Percentiles rank a stretch among this genome's conserved stretches.
Evolutionary conservation across 2,329 filamentous ascomycete genomes (phyloP).

Genomic region (Calonectria pauciramosa): DNA sequence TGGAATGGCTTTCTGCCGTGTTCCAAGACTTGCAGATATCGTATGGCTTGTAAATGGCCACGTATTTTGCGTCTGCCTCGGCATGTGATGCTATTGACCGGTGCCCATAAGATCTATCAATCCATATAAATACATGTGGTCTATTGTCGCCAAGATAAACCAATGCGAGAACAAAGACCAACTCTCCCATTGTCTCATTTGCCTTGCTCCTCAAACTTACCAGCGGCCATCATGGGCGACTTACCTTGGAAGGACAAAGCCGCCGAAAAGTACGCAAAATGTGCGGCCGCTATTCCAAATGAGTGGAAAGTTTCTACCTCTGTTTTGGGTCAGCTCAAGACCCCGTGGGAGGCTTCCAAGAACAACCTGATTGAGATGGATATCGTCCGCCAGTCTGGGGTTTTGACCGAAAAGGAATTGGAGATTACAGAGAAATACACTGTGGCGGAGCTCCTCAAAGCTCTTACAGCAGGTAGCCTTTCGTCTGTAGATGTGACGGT

Average conservation of each 20-base stretch:
- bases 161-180: not conserved
- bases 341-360: constrained; percentile 20
- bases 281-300: constrained; percentile 21
- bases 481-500: constrained; percentile 54
- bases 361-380: constrained; percentile 32
- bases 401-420: constrained; percentile 57
- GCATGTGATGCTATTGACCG: not conserved
- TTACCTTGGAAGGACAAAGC: not conserved
- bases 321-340: constrained; percentile 11
- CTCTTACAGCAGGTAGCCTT: constrained; percentile 49
- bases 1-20: not conserved
- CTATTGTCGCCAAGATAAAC: not conserved
- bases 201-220: not conserved
- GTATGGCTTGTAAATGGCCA: not conserved
- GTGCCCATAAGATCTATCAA: not conserved
- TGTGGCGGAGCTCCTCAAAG: constrained; percentile 52
- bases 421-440: constrained; percentile 60
- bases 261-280: constrained; percentile 18
- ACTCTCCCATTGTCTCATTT: not conserved
- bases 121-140: not conserved
- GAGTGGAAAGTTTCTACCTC: constrained; percentile 24
- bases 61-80: not conserved
- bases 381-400: constrained; percentile 45
- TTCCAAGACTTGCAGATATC: not conserved
- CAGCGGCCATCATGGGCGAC: not conserved